A percentile compares a stretch with the other conserved stretches of the same genome.
phyloP scores from a whole-genome alignment of 2,329 filamentous ascomycete species.

The Leptographium flavum region DNA sequence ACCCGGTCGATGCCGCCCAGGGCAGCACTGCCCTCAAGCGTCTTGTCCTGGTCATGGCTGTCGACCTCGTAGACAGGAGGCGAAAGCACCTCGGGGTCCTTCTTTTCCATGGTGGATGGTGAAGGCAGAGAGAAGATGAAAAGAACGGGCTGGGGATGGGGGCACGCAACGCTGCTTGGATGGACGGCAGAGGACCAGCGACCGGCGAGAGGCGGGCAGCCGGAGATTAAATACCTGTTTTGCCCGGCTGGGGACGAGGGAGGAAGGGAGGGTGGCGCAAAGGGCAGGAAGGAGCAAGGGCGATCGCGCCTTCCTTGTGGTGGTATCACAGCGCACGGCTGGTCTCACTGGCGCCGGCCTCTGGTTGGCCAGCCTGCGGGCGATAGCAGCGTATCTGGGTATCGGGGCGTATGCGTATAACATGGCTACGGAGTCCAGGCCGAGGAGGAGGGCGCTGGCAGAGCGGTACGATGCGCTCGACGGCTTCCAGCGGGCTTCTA shows the following conservation, averaged over 20 bases:
- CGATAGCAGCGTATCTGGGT: too few species aligned
- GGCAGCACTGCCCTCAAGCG: constrained; percentile 2
- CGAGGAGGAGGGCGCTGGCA: too few species aligned
- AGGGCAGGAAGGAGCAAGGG: not conserved
- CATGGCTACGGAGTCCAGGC: too few species aligned
- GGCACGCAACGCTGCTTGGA: too few species aligned
- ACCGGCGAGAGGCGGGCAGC: not conserved
- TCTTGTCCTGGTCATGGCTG: constrained; percentile 3
- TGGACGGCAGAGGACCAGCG: not conserved
- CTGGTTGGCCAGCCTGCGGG: too few species aligned
- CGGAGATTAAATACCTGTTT: constrained; percentile 1
- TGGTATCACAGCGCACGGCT: not conserved
- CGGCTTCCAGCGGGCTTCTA: not conserved
- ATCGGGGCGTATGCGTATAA: too few species aligned
- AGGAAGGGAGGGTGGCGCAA: not conserved
- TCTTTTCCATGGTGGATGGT: constrained; percentile 6
- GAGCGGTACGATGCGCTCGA: too few species aligned
- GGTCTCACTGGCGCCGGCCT: not conserved
- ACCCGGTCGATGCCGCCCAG: constrained; percentile 6
- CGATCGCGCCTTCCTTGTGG: not conserved
- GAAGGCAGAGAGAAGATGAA: not conserved
- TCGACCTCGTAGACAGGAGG: constrained; percentile 6
- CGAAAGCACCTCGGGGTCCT: constrained; percentile 7
- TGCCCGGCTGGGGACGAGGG: not conserved
- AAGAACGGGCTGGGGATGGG: not conserved